phyloP scores from a whole-genome alignment of 768 basidiomycete species.

The Rhodotorula diobovata region DNA sequence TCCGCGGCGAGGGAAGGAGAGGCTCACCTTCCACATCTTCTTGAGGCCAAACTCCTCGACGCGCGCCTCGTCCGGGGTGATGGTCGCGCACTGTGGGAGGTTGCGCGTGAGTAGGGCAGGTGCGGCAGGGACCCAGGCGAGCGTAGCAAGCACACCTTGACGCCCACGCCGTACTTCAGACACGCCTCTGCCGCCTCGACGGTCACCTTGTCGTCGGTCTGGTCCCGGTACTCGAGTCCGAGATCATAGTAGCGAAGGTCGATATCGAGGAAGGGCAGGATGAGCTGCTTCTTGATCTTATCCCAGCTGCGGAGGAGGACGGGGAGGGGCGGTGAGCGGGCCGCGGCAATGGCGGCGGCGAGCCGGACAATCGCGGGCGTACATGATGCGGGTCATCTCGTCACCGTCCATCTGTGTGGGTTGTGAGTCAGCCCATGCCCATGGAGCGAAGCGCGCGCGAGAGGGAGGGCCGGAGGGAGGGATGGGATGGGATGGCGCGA shows the following conservation, averaged over 20 bases:
- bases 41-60: conserved; percentile 83
- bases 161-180: conserved; percentile 87
- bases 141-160: conserved; percentile 56
- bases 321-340: conserved; percentile 29
- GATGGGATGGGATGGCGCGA: background rate
- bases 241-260: conserved; percentile 66
- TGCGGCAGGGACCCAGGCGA: background rate
- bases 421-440: too few species aligned
- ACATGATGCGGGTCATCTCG: conserved; percentile 99
- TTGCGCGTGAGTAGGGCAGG: background rate
- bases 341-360: conserved; percentile 49
- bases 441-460: too few species aligned
- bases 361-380: conserved; percentile 62
- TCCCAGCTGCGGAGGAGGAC: conserved; percentile 30
- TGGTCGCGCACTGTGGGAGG: conserved; percentile 74
- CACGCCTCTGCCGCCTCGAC: conserved; percentile 92
- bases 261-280: conserved; percentile 86
- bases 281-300: conserved; percentile 59
- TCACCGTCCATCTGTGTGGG: conserved; percentile 41
- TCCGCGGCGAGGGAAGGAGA: background rate
- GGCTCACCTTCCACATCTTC: conserved; percentile 74
- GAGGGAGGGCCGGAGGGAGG: too few species aligned
- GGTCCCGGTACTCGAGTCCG: conserved; percentile 77
- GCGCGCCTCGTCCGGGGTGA: conserved; percentile 81
- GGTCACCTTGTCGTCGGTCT: conserved; percentile 93